phyloP scores from a whole-genome alignment of 495 filamentous ascomycete species.

The Neurospora terricola region DNA sequence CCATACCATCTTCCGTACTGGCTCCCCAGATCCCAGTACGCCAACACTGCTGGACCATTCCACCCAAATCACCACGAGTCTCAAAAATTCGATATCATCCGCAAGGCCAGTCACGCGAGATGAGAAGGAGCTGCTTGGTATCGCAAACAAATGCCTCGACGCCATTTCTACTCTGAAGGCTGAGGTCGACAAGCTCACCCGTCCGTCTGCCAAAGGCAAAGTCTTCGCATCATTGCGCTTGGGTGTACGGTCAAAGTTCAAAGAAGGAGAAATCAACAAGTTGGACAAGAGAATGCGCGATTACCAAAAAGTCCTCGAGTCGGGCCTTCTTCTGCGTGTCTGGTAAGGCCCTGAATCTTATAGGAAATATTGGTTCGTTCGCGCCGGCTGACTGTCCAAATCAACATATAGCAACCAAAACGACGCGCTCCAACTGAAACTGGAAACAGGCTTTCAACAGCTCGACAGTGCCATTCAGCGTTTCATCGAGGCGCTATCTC shows the following conservation, averaged over 20 bases:
- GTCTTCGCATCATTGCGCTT: background rate
- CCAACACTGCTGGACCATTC: background rate
- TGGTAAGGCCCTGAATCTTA: conserved; percentile 1
- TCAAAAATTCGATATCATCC: conserved; percentile 3
- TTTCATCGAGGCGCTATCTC: background rate
- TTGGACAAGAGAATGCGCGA: background rate
- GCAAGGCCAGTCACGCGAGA: conserved; percentile 2
- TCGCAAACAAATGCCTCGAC: background rate
- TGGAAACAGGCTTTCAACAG: background rate
- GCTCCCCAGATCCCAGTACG: conserved; percentile 5
- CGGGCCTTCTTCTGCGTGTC: background rate
- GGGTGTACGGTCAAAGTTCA: background rate
- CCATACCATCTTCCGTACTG: conserved; percentile 3
- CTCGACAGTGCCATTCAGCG: background rate
- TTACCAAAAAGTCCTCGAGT: conserved; percentile 3
- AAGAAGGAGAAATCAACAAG: background rate
- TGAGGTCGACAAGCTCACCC: background rate
- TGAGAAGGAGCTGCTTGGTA: background rate
- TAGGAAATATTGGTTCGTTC: background rate
- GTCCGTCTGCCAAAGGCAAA: conserved; percentile 1
- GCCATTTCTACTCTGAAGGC: background rate
- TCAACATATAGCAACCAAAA: background rate
- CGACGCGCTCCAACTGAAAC: conserved; percentile 1
- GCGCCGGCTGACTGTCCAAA: background rate
- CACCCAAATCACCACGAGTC: background rate